These are phyloP conservation scores for Magnusiomyces paraingens DNA, from an alignment of 1,139 yeast genomes.

Conservation along the genomic window DNA sequence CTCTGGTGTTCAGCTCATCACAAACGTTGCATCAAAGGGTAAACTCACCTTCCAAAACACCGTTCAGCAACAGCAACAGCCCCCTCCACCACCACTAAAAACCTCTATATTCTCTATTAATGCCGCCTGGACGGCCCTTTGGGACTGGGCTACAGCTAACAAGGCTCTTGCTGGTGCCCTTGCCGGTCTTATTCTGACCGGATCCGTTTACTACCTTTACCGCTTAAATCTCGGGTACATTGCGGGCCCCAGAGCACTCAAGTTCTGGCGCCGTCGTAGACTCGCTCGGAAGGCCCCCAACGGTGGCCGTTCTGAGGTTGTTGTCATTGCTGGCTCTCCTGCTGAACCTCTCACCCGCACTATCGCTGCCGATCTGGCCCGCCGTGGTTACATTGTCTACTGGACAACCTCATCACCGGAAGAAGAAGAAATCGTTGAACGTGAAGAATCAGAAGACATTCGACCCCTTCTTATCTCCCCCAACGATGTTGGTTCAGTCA, in stretches of 20 bases:
- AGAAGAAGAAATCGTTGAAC: constrained; percentile 53
- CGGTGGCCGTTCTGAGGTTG: constrained; percentile 71
- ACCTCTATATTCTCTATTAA: background rate
- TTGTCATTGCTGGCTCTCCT: constrained; percentile 70
- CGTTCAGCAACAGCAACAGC: no score
- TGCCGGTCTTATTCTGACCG: constrained; percentile 22
- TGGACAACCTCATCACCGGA: constrained; percentile 61
- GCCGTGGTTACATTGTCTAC: constrained; percentile 74
- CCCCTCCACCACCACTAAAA: no score
- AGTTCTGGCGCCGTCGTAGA: constrained; percentile 31
- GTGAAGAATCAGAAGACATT: constrained; percentile 49
- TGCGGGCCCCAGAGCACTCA: constrained; percentile 14
- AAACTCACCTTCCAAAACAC: background rate
- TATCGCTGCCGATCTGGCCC: constrained; percentile 66
- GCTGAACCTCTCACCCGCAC: constrained; percentile 66
- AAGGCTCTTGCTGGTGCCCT: constrained; percentile 24
- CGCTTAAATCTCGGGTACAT: constrained; percentile 14
- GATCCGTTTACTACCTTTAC: constrained; percentile 22
- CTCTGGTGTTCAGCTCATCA: background rate
- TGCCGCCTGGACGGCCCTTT: background rate
- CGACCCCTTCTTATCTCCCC: constrained; percentile 48
- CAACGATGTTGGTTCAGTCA: constrained; percentile 33
- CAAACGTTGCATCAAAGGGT: constrained; percentile 3
- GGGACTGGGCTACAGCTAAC: constrained; percentile 28
- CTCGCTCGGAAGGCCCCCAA: constrained; percentile 57